Conservation (phyloP, 2,329 filamentous ascomycete species). For the Incumbomyces lentus region DNA sequence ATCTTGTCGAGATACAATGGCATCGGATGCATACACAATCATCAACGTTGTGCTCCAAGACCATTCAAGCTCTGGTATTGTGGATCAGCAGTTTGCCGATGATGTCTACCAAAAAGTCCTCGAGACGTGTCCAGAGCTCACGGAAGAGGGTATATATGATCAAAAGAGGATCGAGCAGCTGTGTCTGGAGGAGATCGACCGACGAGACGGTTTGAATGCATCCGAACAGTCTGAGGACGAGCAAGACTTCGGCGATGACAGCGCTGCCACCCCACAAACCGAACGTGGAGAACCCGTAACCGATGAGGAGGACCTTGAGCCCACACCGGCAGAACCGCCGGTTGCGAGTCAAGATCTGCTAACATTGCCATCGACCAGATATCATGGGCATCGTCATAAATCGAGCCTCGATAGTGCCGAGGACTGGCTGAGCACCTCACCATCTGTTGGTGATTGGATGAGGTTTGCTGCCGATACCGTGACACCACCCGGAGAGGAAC, state of each 20-base stretch:
- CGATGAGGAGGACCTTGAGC: neutral
- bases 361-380: conserved; percentile 11
- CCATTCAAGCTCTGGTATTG: conserved; percentile 20
- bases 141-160: conserved; percentile 44
- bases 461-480: conserved; percentile 28
- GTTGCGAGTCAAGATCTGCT: neutral
- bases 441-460: conserved; percentile 41
- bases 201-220: neutral
- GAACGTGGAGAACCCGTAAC: conserved; percentile 6
- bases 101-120: conserved; percentile 29
- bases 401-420: conserved; percentile 36
- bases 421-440: conserved; percentile 40
- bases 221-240: neutral
- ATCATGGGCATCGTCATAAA: conserved; percentile 22
- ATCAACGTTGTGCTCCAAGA: conserved; percentile 21
- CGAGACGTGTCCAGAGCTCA: conserved; percentile 41
- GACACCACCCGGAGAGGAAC: neutral
- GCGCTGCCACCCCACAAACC: neutral
- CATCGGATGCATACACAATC: conserved; percentile 19
- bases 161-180: conserved; percentile 45
- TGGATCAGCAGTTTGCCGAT: conserved; percentile 25
- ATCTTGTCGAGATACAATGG: conserved; percentile 9
- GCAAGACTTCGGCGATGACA: neutral
- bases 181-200: conserved; percentile 41
- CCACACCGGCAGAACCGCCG: neutral